These are phyloP conservation scores for Candida glucosophila DNA, from an alignment of 1,139 yeast genomes.

Conservation along the genomic window DNA sequence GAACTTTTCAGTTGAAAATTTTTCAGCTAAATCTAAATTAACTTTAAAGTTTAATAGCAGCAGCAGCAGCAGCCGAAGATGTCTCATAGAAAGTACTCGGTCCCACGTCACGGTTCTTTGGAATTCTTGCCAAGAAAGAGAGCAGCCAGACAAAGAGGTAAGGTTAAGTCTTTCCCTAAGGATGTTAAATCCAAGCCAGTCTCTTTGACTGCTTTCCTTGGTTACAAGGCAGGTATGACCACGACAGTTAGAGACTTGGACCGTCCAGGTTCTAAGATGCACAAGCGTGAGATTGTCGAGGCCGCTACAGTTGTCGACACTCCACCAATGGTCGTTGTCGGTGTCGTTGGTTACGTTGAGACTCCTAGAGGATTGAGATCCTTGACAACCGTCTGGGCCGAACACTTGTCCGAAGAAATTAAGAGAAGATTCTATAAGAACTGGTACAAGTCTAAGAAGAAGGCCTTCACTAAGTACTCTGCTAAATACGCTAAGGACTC, in stretches of 20 bases:
- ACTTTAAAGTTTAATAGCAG: too few relatives aligned
- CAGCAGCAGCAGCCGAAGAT: too few relatives aligned
- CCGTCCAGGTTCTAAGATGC: conserved; percentile 99
- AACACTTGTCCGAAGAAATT: conserved; percentile 97
- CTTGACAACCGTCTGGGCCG: conserved; percentile 99
- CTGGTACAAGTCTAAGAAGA: conserved; percentile 99
- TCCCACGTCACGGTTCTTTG: conserved; percentile 99
- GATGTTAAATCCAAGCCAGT: conserved; percentile 98
- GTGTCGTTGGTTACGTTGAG: conserved; percentile 99
- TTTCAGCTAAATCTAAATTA: too few relatives aligned
- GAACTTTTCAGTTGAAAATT: conserved; percentile 5
- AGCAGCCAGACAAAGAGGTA: conserved; percentile 98
- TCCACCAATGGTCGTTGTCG: conserved; percentile 97
- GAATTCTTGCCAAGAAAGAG: conserved; percentile 99
- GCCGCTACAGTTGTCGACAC: conserved; percentile 99
- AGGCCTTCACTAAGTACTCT: conserved; percentile 99
- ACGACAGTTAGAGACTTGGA: conserved; percentile 99
- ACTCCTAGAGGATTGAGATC: conserved; percentile 99
- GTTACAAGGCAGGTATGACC: conserved; percentile 99
- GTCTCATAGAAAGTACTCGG: conserved; percentile 99
- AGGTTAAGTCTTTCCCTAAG: conserved; percentile 98
- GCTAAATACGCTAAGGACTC: conserved; percentile 94
- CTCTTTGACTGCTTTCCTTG: conserved; percentile 98
- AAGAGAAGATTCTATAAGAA: conserved; percentile 99
- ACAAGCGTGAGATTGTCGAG: conserved; percentile 99